Conservation (phyloP, 345 rosid species). For the Camelina laxa region DNA sequence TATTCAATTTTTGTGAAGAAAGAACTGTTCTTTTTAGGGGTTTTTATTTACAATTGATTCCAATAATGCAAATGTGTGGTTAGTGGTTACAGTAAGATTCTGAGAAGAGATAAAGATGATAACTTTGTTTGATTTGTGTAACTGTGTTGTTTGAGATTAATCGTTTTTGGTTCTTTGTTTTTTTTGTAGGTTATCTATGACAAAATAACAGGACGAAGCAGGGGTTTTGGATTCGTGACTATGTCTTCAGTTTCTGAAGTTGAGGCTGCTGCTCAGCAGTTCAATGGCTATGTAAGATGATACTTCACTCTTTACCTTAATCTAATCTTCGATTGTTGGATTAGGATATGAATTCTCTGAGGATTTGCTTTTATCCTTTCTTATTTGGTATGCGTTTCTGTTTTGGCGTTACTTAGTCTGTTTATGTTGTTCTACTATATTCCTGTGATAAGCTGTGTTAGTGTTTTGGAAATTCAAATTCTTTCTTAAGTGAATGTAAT, state of each 20-base stretch:
- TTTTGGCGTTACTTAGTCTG: background rate
- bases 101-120: background rate
- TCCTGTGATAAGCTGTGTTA: background rate
- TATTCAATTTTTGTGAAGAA: background rate
- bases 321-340: background rate
- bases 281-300: constrained; percentile 86
- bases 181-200: constrained; percentile 85
- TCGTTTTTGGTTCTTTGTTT: background rate
- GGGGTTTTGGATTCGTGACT: constrained; percentile 98
- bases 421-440: background rate
- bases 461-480: background rate
- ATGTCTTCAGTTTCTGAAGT: constrained; percentile 80
- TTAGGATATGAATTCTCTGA: background rate
- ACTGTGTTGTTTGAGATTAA: background rate
- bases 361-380: background rate
- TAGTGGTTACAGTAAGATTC: background rate
- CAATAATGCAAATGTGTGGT: background rate
- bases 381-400: constrained; percentile 1
- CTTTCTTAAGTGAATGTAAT: background rate
- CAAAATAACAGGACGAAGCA: constrained; percentile 90
- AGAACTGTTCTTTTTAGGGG: constrained; percentile 5
- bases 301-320: constrained; percentile 1
- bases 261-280: constrained; percentile 76
- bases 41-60: background rate
- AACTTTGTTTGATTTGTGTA: background rate